Base-by-base conservation (phyloP, 163 green algal genomes). In the Scenedesmus sp. region DNA sequence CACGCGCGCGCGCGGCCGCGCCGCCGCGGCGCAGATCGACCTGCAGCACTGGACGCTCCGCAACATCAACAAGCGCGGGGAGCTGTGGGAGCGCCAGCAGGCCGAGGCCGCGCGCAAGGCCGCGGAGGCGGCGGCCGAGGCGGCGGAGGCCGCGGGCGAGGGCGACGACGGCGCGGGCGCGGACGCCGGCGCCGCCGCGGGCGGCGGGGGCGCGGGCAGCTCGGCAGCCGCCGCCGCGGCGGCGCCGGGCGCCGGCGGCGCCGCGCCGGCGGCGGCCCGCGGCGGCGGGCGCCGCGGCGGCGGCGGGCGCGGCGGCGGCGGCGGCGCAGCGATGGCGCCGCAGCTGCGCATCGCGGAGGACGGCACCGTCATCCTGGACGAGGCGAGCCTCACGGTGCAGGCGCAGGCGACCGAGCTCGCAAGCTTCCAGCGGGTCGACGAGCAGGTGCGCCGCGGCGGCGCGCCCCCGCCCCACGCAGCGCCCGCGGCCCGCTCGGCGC, bases 341-440 rank as follows among this genome's bases (percentile, higher is more conserved):
- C 80, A 85, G 63, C 56, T 89, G 28, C 60, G 74, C 18, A 73
- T 89, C 53, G 83, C 65, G n/a, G 71, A 63, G n/a, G 66, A 85
- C 42, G 84, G 84, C 4, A 54, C 28, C 3, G 31, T 89, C 24
- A 64, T 87, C 15, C 29, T 89, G 5, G 84, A 83, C 34, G 48
- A 36, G n/a, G 36, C 22, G n/a, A 79, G 45, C 5, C 71, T 86
- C 22, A 84, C 76, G n/a, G 50, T 86, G 53, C 57, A 69, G 48
- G 80, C 84, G 20, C 80, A 89, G 71, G 65, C 64, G 29, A 45
- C 66, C 15, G 80, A 89, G 24, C 6, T 86, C 56, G 64, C 22
- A 17, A 69, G n/a, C 3, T 88, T 85, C 76, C 56, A n/a, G 51
- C 45, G 72, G 1, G 80, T 87, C 60, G 81, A 89, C 36, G 84